Evolutionary conservation across 371 early-diverging fungal species (phyloP), one percentile per base, ranked within the genome.

Genomic region (Rhizopus microsporus): DNA sequence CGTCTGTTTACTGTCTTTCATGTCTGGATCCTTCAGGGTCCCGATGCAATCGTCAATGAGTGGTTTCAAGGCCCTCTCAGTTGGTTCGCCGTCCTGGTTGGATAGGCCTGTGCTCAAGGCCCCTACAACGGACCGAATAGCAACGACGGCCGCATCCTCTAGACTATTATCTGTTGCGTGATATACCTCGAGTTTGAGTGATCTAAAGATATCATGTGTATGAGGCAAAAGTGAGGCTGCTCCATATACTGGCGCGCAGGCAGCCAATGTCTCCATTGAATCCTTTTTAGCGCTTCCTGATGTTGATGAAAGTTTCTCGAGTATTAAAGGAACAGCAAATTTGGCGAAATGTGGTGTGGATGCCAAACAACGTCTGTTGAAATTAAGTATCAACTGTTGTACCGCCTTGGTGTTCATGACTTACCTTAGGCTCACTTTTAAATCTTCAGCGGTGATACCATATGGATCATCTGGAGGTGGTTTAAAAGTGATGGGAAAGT

Each of bases 401-500:
- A 16, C 40, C 16, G 15, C 16, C 5, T 16, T 65, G 34, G 71
- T 68, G n/a, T 43, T 9, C 9, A 10, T 15, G 15, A 30, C 48
- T 38, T 71, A 72, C 71, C 88, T 79, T 43, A 95, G 72, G 15
- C 85, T 85, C 10, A 72, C 43, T 68, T 97, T 96, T 32, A 99
- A 75, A 70, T 94, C 88, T 15, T 93, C 93, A 4, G 97, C 85
- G 8, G 98, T 91, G 48, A 99, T 92, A 15, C 93, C 94, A 53
- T 90, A 91, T 2, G 93, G 90, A 76, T 97, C 98, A 61, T 92
- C 92, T 35, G 94, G 94, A 0, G 95, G 93, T 6, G 96, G 91
- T 68, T 90, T 89, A 72, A 97, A 99, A 2, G 99, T 97, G 67
- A 99, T 98, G 0, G 99, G 99, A 65, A 99, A 99, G 78, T 99